Conservation (phyloP, 2,329 filamentous ascomycete genomes). For the Calonectria hongkongensis region DNA sequence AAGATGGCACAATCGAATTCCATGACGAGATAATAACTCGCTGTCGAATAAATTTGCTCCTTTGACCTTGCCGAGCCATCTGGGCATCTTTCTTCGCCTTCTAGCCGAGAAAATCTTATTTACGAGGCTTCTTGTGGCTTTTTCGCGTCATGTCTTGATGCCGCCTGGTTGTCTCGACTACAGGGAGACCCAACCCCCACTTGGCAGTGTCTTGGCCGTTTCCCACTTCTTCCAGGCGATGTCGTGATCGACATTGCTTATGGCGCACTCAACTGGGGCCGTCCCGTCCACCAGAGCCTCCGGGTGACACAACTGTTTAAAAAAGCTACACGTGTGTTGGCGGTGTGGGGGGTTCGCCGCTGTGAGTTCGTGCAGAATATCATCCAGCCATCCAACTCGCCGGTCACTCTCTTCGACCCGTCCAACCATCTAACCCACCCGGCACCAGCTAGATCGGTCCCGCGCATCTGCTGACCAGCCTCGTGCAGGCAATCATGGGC, state of each 20-base stretch:
- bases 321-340: background rate
- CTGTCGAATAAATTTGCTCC: constrained; percentile 25
- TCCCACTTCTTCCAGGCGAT: constrained; percentile 45
- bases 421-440: background rate
- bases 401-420: background rate
- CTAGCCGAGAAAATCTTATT: constrained; percentile 30
- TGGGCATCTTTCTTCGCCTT: constrained; percentile 8
- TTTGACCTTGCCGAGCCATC: background rate
- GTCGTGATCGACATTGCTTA: constrained; percentile 52
- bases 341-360: background rate
- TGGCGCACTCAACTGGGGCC: constrained; percentile 44
- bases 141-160: background rate
- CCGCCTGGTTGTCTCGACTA: background rate
- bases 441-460: constrained; percentile 26
- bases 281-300: constrained; percentile 31
- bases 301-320: constrained; percentile 13
- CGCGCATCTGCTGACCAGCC: constrained; percentile 20
- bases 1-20: constrained; percentile 48
- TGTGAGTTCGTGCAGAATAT: constrained; percentile 18
- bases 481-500: constrained; percentile 28
- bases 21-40: constrained; percentile 36
- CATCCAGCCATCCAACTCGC: background rate
- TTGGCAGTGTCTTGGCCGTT: constrained; percentile 40
- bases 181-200: constrained; percentile 41
- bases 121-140: constrained; percentile 30